phyloP scores from a whole-genome alignment of 352 stramenopile species.

The Peronospora destructor region DNA sequence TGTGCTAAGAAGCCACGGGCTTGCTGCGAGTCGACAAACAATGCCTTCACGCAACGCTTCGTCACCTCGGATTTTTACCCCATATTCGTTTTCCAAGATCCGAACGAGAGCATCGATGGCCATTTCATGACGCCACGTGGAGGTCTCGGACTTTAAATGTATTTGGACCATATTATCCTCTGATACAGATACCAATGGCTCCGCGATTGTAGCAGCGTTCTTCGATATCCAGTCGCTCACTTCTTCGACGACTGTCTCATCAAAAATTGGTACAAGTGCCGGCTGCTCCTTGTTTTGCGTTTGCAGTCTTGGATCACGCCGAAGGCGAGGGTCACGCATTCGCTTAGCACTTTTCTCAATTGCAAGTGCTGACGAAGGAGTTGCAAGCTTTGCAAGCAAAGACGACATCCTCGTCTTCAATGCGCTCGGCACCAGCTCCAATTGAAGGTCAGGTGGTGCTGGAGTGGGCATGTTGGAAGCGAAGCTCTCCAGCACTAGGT shows the following conservation, averaged over 20 bases:
- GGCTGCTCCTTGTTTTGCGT: conserved; percentile 38
- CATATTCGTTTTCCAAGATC: conserved; percentile 75
- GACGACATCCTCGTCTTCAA: conserved; percentile 62
- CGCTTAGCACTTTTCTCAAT: conserved; percentile 62
- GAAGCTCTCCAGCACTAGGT: conserved; percentile 69
- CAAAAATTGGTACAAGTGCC: conserved; percentile 60
- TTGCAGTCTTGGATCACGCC: conserved; percentile 36
- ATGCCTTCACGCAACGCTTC: conserved; percentile 57
- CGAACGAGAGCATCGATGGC: conserved; percentile 51
- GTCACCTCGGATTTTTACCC: conserved; percentile 56
- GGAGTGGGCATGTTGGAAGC: conserved; percentile 45
- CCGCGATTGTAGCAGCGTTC: conserved; percentile 70
- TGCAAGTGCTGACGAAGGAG: conserved; percentile 67
- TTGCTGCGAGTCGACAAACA: conserved; percentile 60
- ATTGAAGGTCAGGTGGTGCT: conserved; percentile 40
- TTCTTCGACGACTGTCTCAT: conserved; percentile 54
- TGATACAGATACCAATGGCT: conserved; percentile 66
- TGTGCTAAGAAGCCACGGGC: conserved; percentile 48
- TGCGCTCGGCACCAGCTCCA: conserved; percentile 63
- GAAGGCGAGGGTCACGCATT: conserved; percentile 57
- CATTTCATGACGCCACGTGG: conserved; percentile 69
- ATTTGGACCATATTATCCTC: conserved; percentile 75
- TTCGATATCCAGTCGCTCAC: conserved; percentile 74
- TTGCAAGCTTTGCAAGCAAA: conserved; percentile 54
- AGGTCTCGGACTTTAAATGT: conserved; percentile 55